Percentiles rank a stretch among this genome's conserved stretches.
Conservation (phyloP, 768 basidiomycete species). For the Hysterangium stoloniferum region DNA sequence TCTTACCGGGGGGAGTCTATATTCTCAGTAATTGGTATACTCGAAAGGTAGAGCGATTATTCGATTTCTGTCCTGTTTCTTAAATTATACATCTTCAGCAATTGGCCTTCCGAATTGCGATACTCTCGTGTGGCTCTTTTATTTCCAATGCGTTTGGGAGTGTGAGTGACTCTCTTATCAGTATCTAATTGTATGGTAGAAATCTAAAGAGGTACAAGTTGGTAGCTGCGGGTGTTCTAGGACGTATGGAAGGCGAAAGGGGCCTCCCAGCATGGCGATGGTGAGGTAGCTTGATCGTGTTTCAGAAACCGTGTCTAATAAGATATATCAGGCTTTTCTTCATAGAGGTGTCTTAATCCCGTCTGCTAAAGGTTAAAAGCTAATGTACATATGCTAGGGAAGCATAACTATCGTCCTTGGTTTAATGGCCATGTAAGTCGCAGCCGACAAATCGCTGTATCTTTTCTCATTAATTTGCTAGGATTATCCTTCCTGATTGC, state of each 20-base stretch:
- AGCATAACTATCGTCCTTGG: conserved; percentile 55
- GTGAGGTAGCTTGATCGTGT: no score
- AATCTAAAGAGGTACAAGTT: conserved; percentile 29
- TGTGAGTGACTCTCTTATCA: conserved; percentile 32
- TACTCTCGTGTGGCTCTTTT: conserved; percentile 51
- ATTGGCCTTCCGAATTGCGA: conserved; percentile 52
- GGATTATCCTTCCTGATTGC: background rate
- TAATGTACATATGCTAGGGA: conserved; percentile 33
- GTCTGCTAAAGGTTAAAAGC: background rate
- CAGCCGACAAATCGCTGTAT: background rate
- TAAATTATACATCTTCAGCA: conserved; percentile 51
- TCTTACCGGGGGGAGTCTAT: conserved; percentile 50
- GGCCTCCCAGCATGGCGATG: conserved; percentile 68
- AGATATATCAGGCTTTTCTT: conserved; percentile 58
- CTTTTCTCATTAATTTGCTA: no score
- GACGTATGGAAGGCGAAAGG: conserved; percentile 55
- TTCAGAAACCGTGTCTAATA: no score
- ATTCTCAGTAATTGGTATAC: conserved; percentile 32
- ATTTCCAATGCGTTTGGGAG: conserved; percentile 63
- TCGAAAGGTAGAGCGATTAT: conserved; percentile 20
- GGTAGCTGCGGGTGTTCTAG: conserved; percentile 68
- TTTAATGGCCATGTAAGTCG: conserved; percentile 41
- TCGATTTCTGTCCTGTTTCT: conserved; percentile 21
- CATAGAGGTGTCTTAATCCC: conserved; percentile 43
- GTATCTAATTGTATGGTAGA: background rate